Evolutionary conservation across 2,329 filamentous ascomycete genomes (phyloP).

Genomic region (Dactylellina sp.): DNA sequence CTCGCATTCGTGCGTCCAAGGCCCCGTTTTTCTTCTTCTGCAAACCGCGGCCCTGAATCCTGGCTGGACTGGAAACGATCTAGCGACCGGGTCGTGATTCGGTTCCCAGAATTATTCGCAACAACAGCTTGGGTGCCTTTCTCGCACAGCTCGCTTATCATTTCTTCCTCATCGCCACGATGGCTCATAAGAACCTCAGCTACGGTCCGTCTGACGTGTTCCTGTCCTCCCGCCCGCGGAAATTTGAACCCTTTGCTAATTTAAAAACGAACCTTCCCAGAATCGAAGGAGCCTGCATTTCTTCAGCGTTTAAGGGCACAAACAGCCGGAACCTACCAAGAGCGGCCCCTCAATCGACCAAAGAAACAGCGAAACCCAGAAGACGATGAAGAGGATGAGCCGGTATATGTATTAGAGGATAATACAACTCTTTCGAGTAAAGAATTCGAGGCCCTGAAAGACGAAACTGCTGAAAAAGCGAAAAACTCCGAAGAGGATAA

Average conservation of each 20-base stretch:
- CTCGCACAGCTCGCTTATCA: constrained; percentile 18
- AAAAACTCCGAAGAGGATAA: constrained; percentile 58
- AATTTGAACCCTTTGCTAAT: neutral
- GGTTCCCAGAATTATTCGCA: constrained; percentile 20
- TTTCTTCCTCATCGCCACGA: constrained; percentile 41
- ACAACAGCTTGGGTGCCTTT: constrained; percentile 32
- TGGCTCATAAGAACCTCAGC: constrained; percentile 59
- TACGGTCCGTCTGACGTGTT: constrained; percentile 57
- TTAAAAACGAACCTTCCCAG: constrained; percentile 40
- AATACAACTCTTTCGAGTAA: constrained; percentile 71
- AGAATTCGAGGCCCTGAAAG: constrained; percentile 66
- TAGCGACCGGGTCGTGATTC: constrained; percentile 16
- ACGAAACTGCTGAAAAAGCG: constrained; percentile 58
- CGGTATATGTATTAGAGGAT: constrained; percentile 78
- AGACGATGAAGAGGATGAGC: constrained; percentile 80
- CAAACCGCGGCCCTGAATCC: constrained; percentile 18
- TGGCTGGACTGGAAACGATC: constrained; percentile 5
- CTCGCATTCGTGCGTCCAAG: no score
- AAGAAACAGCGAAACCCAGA: constrained; percentile 69
- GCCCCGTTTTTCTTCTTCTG: neutral
- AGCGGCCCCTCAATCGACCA: constrained; percentile 64
- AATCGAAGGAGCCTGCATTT: constrained; percentile 60
- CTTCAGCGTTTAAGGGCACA: constrained; percentile 59
- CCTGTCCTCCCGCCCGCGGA: neutral
- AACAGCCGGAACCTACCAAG: constrained; percentile 67